Percentiles rank a stretch among this genome's conserved stretches.
Conservation (phyloP, 2,329 filamentous ascomycete species). For the Alternaria sp. region DNA sequence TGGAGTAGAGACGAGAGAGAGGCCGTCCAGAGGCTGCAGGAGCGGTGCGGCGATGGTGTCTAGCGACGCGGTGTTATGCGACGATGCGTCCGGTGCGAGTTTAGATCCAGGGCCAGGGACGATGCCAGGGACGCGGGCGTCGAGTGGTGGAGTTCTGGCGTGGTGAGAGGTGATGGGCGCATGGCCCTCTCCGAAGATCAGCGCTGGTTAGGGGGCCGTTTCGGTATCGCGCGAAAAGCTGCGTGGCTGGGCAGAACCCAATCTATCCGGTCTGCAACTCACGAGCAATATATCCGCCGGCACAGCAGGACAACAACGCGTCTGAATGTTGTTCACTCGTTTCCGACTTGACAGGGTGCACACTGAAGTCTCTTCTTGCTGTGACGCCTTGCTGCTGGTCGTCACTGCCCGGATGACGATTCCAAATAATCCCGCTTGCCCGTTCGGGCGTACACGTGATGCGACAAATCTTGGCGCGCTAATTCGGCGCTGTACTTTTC, state of each 20-base stretch:
- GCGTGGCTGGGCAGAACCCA: slow-evolving; percentile 32
- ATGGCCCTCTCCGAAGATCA: slow-evolving; percentile 33
- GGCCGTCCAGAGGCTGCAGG: slow-evolving; percentile 32
- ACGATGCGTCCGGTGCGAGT: slow-evolving; percentile 39
- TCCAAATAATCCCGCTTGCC: slow-evolving; percentile 20
- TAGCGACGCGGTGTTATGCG: slow-evolving; percentile 34
- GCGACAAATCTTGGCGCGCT: slow-evolving; percentile 24
- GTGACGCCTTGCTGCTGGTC: neutral
- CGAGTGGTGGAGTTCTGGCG: slow-evolving; percentile 34
- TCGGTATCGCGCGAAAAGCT: slow-evolving; percentile 34
- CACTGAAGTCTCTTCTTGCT: neutral
- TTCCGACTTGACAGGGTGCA: neutral
- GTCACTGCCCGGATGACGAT: slow-evolving; percentile 17
- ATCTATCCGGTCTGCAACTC: slow-evolving; percentile 20
- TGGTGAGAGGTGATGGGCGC: slow-evolving; percentile 39
- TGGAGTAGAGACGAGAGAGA: slow-evolving; percentile 27
- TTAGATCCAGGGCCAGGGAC: slow-evolving; percentile 36
- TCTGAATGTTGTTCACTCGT: neutral
- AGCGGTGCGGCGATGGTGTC: slow-evolving; percentile 31
- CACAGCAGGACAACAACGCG: neutral
- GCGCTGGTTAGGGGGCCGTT: slow-evolving; percentile 32
- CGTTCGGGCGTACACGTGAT: slow-evolving; percentile 16
- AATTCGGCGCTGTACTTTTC: slow-evolving; percentile 32
- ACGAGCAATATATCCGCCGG: slow-evolving; percentile 1
- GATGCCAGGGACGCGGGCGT: slow-evolving; percentile 38